Conservation (phyloP, 2,329 filamentous ascomycete genomes). For the Aphanoascus verrucosus region DNA sequence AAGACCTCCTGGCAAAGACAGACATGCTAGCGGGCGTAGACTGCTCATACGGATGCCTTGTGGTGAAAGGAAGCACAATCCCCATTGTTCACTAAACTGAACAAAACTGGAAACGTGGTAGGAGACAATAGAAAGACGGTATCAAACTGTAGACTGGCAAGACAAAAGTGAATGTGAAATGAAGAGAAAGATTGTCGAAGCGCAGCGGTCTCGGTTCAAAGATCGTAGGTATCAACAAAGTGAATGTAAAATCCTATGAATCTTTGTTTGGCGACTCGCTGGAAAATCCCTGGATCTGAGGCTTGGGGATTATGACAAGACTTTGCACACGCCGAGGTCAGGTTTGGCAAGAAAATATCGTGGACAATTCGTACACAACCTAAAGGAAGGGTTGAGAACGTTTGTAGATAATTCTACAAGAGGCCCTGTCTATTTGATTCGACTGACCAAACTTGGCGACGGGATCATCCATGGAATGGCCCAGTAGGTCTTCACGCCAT, state of each 20-base stretch:
- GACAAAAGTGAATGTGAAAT: not conserved
- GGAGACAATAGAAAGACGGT: too few relatives aligned
- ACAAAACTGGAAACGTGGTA: too few relatives aligned
- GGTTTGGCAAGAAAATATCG: too few relatives aligned
- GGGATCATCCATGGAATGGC: too few relatives aligned
- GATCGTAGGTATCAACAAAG: not conserved
- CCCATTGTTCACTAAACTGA: not conserved
- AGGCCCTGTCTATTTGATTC: too few relatives aligned
- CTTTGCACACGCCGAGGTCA: too few relatives aligned
- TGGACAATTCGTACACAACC: too few relatives aligned
- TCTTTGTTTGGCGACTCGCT: not conserved
- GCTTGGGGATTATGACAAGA: too few relatives aligned
- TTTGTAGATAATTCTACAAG: too few relatives aligned
- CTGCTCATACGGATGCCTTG: not conserved
- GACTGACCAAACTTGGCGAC: too few relatives aligned
- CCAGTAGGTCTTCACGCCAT: too few relatives aligned
- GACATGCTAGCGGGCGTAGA: not conserved
- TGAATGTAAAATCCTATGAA: not conserved
- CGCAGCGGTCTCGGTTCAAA: not conserved
- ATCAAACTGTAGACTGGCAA: not conserved
- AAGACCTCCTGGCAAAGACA: not conserved
- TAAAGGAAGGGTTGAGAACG: too few relatives aligned
- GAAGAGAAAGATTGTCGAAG: not conserved
- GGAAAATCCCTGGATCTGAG: not conserved
- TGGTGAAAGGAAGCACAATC: not conserved